Evolutionary conservation across 768 basidiomycete genomes (phyloP).

Genomic region (Gloeostereum incarnatum): DNA sequence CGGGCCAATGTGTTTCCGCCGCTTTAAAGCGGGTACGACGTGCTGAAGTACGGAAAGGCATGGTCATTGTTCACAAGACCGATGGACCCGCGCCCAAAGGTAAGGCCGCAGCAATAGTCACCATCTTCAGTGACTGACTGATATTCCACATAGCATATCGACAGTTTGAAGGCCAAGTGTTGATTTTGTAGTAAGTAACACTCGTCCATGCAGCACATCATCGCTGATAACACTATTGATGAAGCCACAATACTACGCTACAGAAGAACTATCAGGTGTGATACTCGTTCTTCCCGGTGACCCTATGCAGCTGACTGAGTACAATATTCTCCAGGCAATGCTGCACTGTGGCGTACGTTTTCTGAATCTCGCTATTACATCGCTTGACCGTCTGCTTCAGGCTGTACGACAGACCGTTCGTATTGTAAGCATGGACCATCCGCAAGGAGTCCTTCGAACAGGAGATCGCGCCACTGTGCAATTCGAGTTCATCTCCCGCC

Average conservation of each 20-base stretch:
- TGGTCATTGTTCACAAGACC: constrained; percentile 81
- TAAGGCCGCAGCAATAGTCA: constrained; percentile 16
- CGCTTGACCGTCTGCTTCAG: constrained; percentile 23
- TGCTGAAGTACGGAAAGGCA: constrained; percentile 82
- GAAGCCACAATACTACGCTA: constrained; percentile 84
- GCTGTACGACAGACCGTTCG: constrained; percentile 88
- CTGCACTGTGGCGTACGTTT: constrained; percentile 76
- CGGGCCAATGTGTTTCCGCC: constrained; percentile 91
- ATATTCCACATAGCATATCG: constrained; percentile 44
- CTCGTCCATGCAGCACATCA: not conserved
- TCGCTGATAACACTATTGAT: constrained; percentile 4
- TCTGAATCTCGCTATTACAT: constrained; percentile 3
- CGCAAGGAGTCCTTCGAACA: constrained; percentile 81
- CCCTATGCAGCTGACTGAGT: constrained; percentile 1
- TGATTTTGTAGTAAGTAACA: constrained; percentile 76
- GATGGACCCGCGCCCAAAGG: constrained; percentile 76
- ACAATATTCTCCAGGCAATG: constrained; percentile 52
- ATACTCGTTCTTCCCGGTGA: constrained; percentile 8
- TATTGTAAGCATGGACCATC: constrained; percentile 86
- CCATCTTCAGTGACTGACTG: constrained; percentile 4
- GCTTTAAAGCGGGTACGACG: constrained; percentile 86
- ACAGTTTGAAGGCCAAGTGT: constrained; percentile 87
- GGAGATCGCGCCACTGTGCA: constrained; percentile 92
- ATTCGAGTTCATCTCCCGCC: constrained; percentile 90
- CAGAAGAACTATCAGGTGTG: constrained; percentile 87